A percentile compares a stretch with the other conserved stretches of the same genome.
Evolutionary conservation across 257 asterid genomes (phyloP).

Genomic region (Plantago ovata): DNA sequence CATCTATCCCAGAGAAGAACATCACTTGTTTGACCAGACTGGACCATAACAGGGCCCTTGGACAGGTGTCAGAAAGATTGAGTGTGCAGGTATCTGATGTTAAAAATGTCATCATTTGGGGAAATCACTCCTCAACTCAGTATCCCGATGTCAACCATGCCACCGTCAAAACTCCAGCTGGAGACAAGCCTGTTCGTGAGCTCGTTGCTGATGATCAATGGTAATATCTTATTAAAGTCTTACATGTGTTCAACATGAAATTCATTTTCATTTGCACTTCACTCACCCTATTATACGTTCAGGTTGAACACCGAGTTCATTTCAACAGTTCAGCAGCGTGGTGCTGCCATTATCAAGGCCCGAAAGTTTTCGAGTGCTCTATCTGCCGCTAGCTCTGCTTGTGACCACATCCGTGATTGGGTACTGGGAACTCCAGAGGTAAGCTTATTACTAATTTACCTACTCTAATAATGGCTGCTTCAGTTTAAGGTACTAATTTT

Average conservation of each 20-base stretch:
- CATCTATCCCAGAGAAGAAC: conserved; percentile 82
- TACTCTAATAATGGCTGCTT: background rate
- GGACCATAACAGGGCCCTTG: conserved; percentile 99
- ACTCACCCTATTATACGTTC: background rate
- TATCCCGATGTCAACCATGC: conserved; percentile 95
- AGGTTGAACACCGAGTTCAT: conserved; percentile 90
- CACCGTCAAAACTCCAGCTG: conserved; percentile 63
- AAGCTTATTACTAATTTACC: conserved; percentile 1
- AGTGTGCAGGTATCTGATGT: conserved; percentile 80
- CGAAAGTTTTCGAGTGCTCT: conserved; percentile 93
- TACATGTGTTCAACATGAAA: background rate
- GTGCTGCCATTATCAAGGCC: conserved; percentile 96
- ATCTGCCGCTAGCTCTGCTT: conserved; percentile 96
- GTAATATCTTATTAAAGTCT: conserved; percentile 30
- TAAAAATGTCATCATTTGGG: conserved; percentile 90
- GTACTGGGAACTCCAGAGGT: conserved; percentile 98
- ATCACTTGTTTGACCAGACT: conserved; percentile 83
- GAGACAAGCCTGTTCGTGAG: conserved; percentile 74
- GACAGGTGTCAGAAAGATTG: conserved; percentile 85
- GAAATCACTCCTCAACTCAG: conserved; percentile 92
- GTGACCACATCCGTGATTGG: conserved; percentile 97
- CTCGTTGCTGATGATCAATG: conserved; percentile 77
- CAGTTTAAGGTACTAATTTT: background rate
- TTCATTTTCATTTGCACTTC: background rate
- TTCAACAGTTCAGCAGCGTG: conserved; percentile 83